phyloP scores from a whole-genome alignment of 1,284 basidiomycete genomes.

The Ganoderma leucocontextum region DNA sequence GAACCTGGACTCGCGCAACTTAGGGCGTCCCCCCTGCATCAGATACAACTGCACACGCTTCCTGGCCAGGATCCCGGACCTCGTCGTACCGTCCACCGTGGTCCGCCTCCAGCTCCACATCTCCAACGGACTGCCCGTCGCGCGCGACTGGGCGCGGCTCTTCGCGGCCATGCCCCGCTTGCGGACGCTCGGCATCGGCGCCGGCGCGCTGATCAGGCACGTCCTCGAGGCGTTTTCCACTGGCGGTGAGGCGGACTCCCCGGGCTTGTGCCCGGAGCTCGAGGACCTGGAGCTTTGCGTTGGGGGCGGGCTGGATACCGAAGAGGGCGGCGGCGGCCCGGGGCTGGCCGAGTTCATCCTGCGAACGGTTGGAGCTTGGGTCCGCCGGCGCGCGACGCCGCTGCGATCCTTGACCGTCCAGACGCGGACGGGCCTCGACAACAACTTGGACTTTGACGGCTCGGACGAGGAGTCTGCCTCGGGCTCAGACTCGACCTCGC shows the following conservation, averaged over 20 bases:
- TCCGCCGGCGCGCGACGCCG: not conserved
- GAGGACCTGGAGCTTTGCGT: not conserved
- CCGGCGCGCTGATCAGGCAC: not conserved
- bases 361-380: not conserved
- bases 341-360: not conserved
- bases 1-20: too few relatives aligned
- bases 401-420: not conserved
- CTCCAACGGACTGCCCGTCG: not conserved
- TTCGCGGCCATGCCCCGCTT: not conserved
- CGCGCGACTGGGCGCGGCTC: conserved; percentile 2
- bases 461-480: not conserved
- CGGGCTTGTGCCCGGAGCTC: not conserved
- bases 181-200: not conserved
- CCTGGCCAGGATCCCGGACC: not conserved
- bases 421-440: not conserved
- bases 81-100: not conserved
- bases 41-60: not conserved
- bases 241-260: not conserved
- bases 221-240: not conserved
- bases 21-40: too few relatives aligned
- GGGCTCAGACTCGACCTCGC: not conserved
- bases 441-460: not conserved
- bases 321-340: not conserved
- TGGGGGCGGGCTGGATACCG: not conserved
- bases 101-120: not conserved